Base-by-base conservation (phyloP, 1,284 basidiomycete species). In the Ustilago curta region DNA sequence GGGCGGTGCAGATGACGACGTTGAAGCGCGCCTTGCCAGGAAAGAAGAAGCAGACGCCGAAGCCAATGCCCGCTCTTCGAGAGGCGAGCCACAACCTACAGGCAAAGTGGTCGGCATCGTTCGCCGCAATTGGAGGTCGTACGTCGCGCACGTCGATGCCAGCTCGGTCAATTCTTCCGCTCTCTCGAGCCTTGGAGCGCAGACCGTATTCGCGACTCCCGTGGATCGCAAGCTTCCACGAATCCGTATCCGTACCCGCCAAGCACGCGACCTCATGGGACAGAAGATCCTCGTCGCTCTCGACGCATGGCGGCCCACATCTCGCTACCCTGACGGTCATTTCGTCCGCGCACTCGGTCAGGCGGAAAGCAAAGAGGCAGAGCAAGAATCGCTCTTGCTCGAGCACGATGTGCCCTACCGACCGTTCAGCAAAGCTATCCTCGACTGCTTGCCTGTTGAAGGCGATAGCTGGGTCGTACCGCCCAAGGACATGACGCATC, bases 211-310 rank as follows among this genome's bases (percentile, higher is more conserved):
- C 84, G 96, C 95, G 0, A 94, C 93, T 0, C 97, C 97, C 0
- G 91, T 97, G 47, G 95, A 95, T 18, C 90, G 94, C 16, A 89
- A 93, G 19, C 90, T 99, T 25, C 97, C 97, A 0, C 92, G 95
- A 39, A 98, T 99, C 78, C 91, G 95, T 25, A 88, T 99, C 50
- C 91, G 95, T 32, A 99, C 96, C 0, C 91, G 97, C 4, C 97
- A 99, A 87, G 95, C 95, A 0, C 92, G 94, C 1, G 86, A 90
- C 1, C 89, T 99, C 11, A 86, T 97, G 19, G 91, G 91, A 29
- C 95, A 99, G 85, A 99, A 99, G 86, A 96, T 99, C 73, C 89
- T 99, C 19, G 93, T 99, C 44, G 92, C 93, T 0, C 94, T 99
- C 80, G 97, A 99, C 84, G 88, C 90, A 47, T 99, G 97, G 97